A percentile compares a stretch with the other conserved stretches of the same genome.
Conservation (phyloP, 106 monocot genomes). For the Dendrobium huoshanense region DNA sequence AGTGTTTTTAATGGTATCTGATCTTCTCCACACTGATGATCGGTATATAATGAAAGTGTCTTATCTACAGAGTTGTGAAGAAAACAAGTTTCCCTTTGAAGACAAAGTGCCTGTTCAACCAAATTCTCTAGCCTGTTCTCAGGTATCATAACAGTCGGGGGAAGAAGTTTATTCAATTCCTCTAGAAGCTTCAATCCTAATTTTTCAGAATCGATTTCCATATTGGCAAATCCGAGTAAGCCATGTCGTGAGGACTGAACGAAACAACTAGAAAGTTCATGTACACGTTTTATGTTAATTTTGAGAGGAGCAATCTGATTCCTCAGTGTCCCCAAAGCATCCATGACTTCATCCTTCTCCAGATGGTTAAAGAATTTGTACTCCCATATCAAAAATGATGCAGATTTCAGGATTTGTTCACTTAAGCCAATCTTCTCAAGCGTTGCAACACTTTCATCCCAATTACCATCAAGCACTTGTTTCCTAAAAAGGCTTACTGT, state of each 20-base stretch:
- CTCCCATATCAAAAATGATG: conserved; percentile 48
- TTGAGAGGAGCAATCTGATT: conserved; percentile 59
- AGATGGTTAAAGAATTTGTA: conserved; percentile 70
- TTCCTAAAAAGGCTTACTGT: conserved; percentile 35
- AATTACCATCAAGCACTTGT: conserved; percentile 48
- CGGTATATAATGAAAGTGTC: conserved; percentile 48
- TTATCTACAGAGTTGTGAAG: conserved; percentile 64
- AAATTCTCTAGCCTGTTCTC: conserved; percentile 55
- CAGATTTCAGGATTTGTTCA: conserved; percentile 27
- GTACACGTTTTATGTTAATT: conserved; percentile 46
- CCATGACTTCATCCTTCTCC: conserved; percentile 33
- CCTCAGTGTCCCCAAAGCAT: conserved; percentile 55
- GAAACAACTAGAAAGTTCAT: conserved; percentile 45
- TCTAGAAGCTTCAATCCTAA: conserved; percentile 42
- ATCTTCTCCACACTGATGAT: conserved; percentile 69
- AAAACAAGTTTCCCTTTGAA: conserved; percentile 46
- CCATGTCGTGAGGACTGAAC: conserved; percentile 29
- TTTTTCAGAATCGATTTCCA: conserved; percentile 17
- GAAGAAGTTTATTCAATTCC: conserved; percentile 44
- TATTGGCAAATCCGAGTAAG: conserved; percentile 25
- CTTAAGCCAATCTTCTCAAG: conserved; percentile 33
- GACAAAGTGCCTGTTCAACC: conserved; percentile 51
- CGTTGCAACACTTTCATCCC: conserved; percentile 50
- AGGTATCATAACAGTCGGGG: conserved; percentile 46
- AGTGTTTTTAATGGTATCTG: conserved; percentile 49